phyloP scores from a whole-genome alignment of 2,329 filamentous ascomycete species.

The Aureobasidium namibiae region DNA sequence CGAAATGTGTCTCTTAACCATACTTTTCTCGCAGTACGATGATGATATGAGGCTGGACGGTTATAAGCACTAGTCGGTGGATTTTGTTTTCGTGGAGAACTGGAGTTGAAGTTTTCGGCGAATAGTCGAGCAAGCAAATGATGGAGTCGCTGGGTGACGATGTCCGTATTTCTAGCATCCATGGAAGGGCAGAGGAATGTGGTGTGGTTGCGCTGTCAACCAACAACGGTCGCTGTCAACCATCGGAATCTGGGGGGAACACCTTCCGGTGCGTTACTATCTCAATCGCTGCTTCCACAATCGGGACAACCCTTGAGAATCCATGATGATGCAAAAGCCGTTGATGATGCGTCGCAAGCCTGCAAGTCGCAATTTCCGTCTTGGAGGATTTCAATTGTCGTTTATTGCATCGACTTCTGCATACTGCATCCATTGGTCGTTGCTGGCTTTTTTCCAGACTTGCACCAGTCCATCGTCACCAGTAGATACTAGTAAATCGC shows the following conservation, averaged over 20 bases:
- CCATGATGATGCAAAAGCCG: neutral
- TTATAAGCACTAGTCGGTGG: neutral
- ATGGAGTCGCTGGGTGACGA: conserved; percentile 2
- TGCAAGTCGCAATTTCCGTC: neutral
- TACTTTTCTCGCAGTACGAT: neutral
- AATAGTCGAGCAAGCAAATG: conserved; percentile 1
- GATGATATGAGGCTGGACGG: neutral
- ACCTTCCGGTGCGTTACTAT: conserved; percentile 1
- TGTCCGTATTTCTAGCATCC: conserved; percentile 2
- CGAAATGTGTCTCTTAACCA: neutral
- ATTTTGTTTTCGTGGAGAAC: neutral
- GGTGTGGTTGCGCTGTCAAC: conserved; percentile 10
- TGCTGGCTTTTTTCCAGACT: conserved; percentile 42
- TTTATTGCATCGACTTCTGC: conserved; percentile 36
- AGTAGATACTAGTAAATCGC: conserved; percentile 65
- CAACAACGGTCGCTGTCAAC: neutral
- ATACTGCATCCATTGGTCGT: conserved; percentile 41
- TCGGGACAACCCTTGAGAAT: neutral
- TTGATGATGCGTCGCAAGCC: neutral
- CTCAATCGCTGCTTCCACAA: neutral
- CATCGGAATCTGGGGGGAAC: neutral
- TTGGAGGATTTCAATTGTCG: conserved; percentile 9
- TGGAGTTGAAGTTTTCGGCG: neutral
- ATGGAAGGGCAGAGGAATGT: conserved; percentile 1
- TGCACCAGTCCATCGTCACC: conserved; percentile 61